Percentiles rank a stretch among this genome's conserved stretches.
Conservation (phyloP, 2,329 filamentous ascomycete genomes). For the Fusarium albidum region DNA sequence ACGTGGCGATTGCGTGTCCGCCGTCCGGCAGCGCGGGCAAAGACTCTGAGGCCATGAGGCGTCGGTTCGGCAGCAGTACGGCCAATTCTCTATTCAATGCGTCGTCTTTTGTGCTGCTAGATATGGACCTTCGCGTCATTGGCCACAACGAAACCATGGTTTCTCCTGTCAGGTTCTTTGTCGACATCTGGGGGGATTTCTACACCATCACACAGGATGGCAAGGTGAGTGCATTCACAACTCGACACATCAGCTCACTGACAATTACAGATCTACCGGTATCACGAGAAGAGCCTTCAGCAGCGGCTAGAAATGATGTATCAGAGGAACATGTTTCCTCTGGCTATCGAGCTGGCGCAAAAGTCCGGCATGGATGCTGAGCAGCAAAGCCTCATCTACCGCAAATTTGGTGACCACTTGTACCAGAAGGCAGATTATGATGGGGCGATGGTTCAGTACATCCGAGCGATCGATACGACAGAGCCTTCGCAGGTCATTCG, state of each 20-base stretch:
- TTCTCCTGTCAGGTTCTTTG: conserved; percentile 80
- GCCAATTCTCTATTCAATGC: conserved; percentile 82
- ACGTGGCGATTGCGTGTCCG: conserved; percentile 86
- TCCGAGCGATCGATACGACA: conserved; percentile 94
- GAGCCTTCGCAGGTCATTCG: conserved; percentile 96
- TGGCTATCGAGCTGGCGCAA: conserved; percentile 92
- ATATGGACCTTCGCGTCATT: conserved; percentile 88
- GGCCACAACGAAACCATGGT: conserved; percentile 88
- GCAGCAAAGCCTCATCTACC: conserved; percentile 91
- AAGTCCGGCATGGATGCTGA: conserved; percentile 81
- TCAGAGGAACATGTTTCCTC: conserved; percentile 88
- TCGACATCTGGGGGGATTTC: conserved; percentile 89
- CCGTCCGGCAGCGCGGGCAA: conserved; percentile 63
- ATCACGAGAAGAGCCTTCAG: conserved; percentile 88
- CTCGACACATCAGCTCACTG: not conserved
- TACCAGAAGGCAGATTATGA: conserved; percentile 97
- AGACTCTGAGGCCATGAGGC: conserved; percentile 67
- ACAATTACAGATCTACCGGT: conserved; percentile 74
- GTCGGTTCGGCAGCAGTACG: conserved; percentile 76
- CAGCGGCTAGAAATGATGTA: conserved; percentile 95
- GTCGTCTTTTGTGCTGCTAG: conserved; percentile 89
- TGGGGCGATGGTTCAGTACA: conserved; percentile 98
- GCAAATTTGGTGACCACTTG: conserved; percentile 91
- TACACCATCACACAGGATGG: conserved; percentile 92
- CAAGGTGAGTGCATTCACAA: conserved; percentile 66